Evolutionary conservation across 768 basidiomycete genomes (phyloP).

Genomic region (Naganishia vishniacii): DNA sequence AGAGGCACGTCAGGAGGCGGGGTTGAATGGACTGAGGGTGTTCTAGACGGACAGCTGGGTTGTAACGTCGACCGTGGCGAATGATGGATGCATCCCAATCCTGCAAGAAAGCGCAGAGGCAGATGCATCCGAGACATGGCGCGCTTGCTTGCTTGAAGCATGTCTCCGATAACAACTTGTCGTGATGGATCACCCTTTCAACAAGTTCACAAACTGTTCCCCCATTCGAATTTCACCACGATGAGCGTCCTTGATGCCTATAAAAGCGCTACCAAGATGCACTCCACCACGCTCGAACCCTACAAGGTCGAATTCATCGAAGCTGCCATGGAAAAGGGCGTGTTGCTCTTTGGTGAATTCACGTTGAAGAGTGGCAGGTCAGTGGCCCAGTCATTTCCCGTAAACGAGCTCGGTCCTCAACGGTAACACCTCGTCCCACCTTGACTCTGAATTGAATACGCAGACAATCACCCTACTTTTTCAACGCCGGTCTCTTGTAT

Average conservation of each 20-base stretch:
- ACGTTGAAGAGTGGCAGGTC: slow-evolving; percentile 92
- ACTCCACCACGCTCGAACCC: slow-evolving; percentile 33
- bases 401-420: not conserved
- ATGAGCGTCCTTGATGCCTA: slow-evolving; percentile 16
- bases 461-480: slow-evolving; percentile 91
- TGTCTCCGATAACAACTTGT: not conserved
- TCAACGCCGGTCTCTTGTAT: slow-evolving; percentile 86
- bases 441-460: no score
- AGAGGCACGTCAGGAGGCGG: not conserved
- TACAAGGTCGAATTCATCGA: slow-evolving; percentile 49
- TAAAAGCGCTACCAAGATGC: slow-evolving; percentile 7
- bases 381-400: slow-evolving; percentile 37
- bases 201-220: no score
- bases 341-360: slow-evolving; percentile 71
- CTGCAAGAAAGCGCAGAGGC: not conserved
- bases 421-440: slow-evolving; percentile 1
- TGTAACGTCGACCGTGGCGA: not conserved
- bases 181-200: no score
- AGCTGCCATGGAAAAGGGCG: slow-evolving; percentile 45
- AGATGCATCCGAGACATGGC: not conserved
- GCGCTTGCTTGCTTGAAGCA: not conserved
- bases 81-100: not conserved
- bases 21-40: slow-evolving; percentile 9
- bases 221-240: not conserved
- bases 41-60: slow-evolving; percentile 1